Base-by-base conservation (phyloP, 2,329 filamentous ascomycete species). In the Diaporthe ilicicola region DNA sequence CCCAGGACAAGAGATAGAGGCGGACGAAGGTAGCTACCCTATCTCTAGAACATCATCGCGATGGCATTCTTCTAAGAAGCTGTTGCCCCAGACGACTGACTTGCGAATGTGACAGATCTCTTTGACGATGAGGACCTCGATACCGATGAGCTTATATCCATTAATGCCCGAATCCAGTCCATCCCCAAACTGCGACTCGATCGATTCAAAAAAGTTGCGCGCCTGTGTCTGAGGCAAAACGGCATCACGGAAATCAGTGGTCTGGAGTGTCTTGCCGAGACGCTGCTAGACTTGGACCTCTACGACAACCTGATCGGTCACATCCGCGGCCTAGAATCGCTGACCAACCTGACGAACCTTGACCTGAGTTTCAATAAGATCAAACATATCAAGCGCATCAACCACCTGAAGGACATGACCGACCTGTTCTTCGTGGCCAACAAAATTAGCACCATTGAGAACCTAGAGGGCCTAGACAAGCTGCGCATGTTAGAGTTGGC, bases 291-390 rank as follows among this genome's bases (percentile, higher is more conserved):
- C 72, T 88, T 99, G 64, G 96, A 99, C 77, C 88, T 99, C 72
- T 99, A 99, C 84, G 96, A 99, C 83, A 99, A 99, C 81, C 87
- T 97, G 22, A 94, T 99, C 76, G 89, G 91, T 13, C 94, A 97
- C 81, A 90, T 98, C 81, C 91, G 91, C 75, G 93, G 93, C 37
- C 87, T 99, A 55, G 94, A 98, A 67, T 86, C 90, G 55, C 89
- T 98, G 70, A 89, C 87, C 15, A 87, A 93, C 73, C 88, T 99
- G 67, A 94, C 89, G 7, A 92, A 85, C 70, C 89, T 99, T 68
- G 96, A 99, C 80, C 87, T 99, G 65, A 97, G 93, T 81, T 99
- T 98, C 89, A 99, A 99, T 86, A 98, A 98, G 85, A 95, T 99
- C 84, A 98, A 97, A 81, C 95, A 98, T 82, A 97, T 99, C 84